phyloP scores from a whole-genome alignment of 2,329 filamentous ascomycete genomes.

The Fusarium graminum region DNA sequence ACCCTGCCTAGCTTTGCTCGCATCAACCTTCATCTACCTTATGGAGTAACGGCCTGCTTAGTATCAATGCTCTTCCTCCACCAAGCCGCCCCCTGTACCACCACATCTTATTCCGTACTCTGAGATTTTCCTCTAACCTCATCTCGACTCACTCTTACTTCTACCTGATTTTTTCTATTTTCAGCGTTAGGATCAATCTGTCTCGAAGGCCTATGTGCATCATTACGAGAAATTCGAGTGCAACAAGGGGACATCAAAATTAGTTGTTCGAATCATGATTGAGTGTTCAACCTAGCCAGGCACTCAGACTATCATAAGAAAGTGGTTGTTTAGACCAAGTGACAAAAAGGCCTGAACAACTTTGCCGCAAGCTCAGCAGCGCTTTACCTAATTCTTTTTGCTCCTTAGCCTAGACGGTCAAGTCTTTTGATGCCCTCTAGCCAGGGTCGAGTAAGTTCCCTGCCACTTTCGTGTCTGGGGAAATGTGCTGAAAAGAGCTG shows the following conservation, averaged over 20 bases:
- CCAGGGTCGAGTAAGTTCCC: slow-evolving; percentile 4
- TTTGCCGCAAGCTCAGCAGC: too few species aligned
- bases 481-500: slow-evolving; percentile 19
- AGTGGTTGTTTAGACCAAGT: too few species aligned
- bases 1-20: slow-evolving; percentile 38
- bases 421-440: too few species aligned
- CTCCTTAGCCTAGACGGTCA: too few species aligned
- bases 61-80: slow-evolving; percentile 18
- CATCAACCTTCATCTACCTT: slow-evolving; percentile 32
- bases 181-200: slow-evolving; percentile 16
- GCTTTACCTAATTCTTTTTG: too few species aligned
- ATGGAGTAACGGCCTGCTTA: slow-evolving; percentile 13
- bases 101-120: slow-evolving; percentile 27
- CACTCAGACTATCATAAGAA: neutral
- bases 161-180: slow-evolving; percentile 14
- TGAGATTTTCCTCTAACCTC: slow-evolving; percentile 29
- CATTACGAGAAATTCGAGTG: slow-evolving; percentile 1
- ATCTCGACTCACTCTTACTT: slow-evolving; percentile 28
- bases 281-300: neutral
- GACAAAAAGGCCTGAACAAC: too few species aligned
- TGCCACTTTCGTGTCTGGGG: slow-evolving; percentile 30
- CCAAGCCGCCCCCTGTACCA: slow-evolving; percentile 37
- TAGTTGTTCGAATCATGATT: slow-evolving; percentile 1
- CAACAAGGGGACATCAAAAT: slow-evolving; percentile 1
- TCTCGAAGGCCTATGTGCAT: neutral